Base-by-base conservation (phyloP, 257 asterid species). In the Solanum sejunctum region DNA sequence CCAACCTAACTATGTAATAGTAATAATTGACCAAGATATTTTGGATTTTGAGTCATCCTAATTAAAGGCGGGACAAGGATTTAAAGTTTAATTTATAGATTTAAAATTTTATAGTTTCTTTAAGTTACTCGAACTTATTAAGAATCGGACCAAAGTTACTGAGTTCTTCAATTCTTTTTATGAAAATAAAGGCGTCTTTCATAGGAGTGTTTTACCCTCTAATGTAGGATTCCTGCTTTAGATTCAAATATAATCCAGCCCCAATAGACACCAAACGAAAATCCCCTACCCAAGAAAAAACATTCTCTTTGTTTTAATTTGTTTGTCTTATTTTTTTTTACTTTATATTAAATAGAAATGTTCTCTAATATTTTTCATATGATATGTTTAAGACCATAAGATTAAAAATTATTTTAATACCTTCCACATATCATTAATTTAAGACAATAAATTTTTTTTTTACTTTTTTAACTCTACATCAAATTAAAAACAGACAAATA, bases 341-440 rank as follows among this genome's bases (percentile, higher is more conserved):
- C 3, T 49, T 10, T 49, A 8, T 21, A 10, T 21, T 32, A 21
- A 10, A 60, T 21, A 60, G 1, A 63, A 21, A 23, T 2, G 7
- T 12, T 3, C n/a, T 63, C 23, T 12, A 2, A 23, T 63, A 23
- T 12, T n/a, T 23, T 23, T 23, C 10, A 12, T 39, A 5, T 23
- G 4, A 23, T 17, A 26, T 12, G 10, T 23, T 63, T 26, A 23
- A 63, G 1, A 0, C 0, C 0, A 23, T 2, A 12, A 63, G 2
- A 63, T 11, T 12, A 63, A 26, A 26, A 6, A 5, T 5, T 0
- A 12, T 26, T 63, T 0, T 26, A 10, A 2, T 12, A 63, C 10
- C 26, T 63, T 5, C 2, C 12, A 23, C 12, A 12, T 26, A 26
- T 26, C 5, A 0, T 63, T 26, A 12, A 0, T 63, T 26, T 63